Conservation (phyloP, 345 rosid genomes). For the Bruguiera parviflora region DNA sequence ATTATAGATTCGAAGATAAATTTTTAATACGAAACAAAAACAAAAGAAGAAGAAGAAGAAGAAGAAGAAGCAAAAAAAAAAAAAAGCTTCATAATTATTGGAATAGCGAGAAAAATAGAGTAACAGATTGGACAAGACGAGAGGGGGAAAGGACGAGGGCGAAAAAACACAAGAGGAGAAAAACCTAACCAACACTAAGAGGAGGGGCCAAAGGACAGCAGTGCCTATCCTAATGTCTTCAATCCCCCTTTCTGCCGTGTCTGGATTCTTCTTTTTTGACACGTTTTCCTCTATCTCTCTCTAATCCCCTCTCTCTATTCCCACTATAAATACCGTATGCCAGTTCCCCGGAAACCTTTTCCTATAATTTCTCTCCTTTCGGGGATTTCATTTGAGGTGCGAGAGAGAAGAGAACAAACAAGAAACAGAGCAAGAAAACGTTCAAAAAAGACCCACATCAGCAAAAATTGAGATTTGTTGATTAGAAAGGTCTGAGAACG, state of each 20-base stretch:
- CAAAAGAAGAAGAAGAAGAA: too few relatives aligned
- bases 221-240: background rate
- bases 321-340: constrained; percentile 28
- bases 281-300: constrained; percentile 16
- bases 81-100: too few relatives aligned
- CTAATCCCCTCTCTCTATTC: background rate
- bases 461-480: background rate
- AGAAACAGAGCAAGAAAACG: background rate
- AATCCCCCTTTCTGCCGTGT: background rate
- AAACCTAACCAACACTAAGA: background rate
- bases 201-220: background rate
- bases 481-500: constrained; percentile 10
- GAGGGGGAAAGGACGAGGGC: too few relatives aligned
- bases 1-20: too few relatives aligned
- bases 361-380: constrained; percentile 13
- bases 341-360: background rate
- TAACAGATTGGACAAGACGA: too few relatives aligned
- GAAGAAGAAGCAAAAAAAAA: too few relatives aligned
- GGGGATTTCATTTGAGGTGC: constrained; percentile 7
- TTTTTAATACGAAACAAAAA: too few relatives aligned
- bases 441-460: constrained; percentile 1
- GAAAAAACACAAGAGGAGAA: background rate
- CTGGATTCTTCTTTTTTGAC: constrained; percentile 25
- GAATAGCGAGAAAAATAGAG: too few relatives aligned
- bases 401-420: constrained; percentile 12